Conservation (phyloP, 352 stramenopile genomes). For the Phytopythium kandeliae region DNA sequence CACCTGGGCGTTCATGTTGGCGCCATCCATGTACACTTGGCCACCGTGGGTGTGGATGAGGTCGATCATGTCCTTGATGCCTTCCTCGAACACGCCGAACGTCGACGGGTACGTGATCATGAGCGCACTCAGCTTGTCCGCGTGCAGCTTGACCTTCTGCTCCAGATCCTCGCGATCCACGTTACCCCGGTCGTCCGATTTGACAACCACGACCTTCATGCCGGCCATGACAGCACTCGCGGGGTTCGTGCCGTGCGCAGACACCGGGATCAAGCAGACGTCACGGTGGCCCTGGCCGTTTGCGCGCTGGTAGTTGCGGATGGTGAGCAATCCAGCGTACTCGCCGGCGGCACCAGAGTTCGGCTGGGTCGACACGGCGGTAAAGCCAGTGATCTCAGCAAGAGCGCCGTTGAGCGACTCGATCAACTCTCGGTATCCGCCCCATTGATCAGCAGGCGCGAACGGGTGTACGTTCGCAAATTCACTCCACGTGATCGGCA, state of each 20-base stretch:
- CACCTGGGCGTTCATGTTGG: constrained; percentile 99
- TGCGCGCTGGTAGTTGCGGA: constrained; percentile 94
- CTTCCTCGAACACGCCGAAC: constrained; percentile 98
- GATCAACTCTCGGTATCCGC: constrained; percentile 97
- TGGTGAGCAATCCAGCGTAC: constrained; percentile 96
- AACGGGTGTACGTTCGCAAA: constrained; percentile 99
- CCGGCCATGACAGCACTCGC: constrained; percentile 96
- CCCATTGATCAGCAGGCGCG: constrained; percentile 91
- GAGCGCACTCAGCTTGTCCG: constrained; percentile 94
- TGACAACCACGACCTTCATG: constrained; percentile 97
- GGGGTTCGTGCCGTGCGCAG: constrained; percentile 98
- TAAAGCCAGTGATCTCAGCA: constrained; percentile 98
- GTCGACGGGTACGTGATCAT: constrained; percentile 99
- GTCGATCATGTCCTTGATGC: constrained; percentile 95
- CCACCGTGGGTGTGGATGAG: constrained; percentile 95
- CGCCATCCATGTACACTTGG: constrained; percentile 99
- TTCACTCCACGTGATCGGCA: constrained; percentile 96
- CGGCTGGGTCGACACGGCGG: constrained; percentile 95
- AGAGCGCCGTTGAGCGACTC: constrained; percentile 94
- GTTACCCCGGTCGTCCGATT: constrained; percentile 95
- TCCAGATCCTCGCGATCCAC: constrained; percentile 95
- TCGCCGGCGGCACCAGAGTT: constrained; percentile 98
- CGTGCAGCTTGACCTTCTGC: constrained; percentile 95
- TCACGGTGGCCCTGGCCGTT: constrained; percentile 93
- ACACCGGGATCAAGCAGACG: constrained; percentile 98